Base-by-base conservation (phyloP, 768 basidiomycete genomes). In the Pulveroboletus sp. region DNA sequence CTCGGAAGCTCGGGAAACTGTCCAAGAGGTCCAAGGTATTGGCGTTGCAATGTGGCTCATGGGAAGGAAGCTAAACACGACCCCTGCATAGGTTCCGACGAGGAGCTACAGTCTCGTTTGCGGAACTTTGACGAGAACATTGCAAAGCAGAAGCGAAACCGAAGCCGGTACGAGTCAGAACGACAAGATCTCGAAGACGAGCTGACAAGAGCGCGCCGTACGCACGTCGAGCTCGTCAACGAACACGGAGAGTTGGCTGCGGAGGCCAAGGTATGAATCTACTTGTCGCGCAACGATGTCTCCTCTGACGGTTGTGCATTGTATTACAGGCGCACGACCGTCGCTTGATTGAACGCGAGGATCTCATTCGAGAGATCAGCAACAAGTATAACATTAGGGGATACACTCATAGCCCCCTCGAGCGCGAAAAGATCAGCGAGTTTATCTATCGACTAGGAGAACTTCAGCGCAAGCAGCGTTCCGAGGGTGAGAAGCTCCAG, bases 321-420 rank as follows among this genome's bases (percentile, higher is more conserved):
- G 17, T 45, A 8, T 42, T 1, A 41, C 51, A 95, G 92, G 80
- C 81, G 13, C 89, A 95, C 68, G 80, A 83, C 46, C 73, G 78
- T 40, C 83, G 86, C 24, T 68, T 93, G 35, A 58, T 64, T 2
- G 82, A 83, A 5, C 82, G 94, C 28, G 93, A 94, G 64, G 73
- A 76, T 13, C 71, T 84, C 21, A 84, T 97, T 48, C 81, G 79
- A 11, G 80, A 83, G 42, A 79, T 91, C 14, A 77, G 82, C 43
- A 72, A 80, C 32, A 81, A 81, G 55, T 73, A 87, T 57, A 75
- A 77, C 8, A 83, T 97, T 57, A 81, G 82, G 43, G 91, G 89
- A 0, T 93, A 81, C 62, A 81, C 80, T 46, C 75, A 81, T 43
- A 76, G 82, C 0, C 83, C 84, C 2, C 73, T 93, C 32, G 84